A percentile compares a stretch with the other conserved stretches of the same genome.
phyloP scores from a whole-genome alignment of 176 grass and related monocot species.

The Coix lacrymajobi region DNA sequence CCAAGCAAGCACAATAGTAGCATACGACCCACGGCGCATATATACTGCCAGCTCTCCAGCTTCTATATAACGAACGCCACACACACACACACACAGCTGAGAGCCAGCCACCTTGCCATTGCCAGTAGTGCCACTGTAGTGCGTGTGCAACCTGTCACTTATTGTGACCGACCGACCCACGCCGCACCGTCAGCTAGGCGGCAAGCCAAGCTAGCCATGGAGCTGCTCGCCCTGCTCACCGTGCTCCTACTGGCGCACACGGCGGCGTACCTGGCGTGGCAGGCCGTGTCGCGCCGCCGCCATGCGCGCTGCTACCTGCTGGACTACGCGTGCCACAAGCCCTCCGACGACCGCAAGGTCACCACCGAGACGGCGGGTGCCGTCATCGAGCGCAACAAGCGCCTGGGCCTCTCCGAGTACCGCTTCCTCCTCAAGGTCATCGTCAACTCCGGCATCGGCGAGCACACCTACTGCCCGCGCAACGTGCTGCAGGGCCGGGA shows the following conservation, averaged over 20 bases:
- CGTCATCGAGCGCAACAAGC: constrained; percentile 73
- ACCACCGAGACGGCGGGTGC: constrained; percentile 45
- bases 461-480: constrained; percentile 69
- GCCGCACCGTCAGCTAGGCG: too few relatives aligned
- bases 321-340: constrained; percentile 80
- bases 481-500: constrained; percentile 73
- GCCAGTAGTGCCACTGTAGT: neutral
- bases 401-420: constrained; percentile 57
- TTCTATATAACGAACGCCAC: neutral
- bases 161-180: neutral
- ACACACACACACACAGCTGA: too few relatives aligned
- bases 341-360: constrained; percentile 57
- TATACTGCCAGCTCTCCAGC: neutral
- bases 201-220: constrained; percentile 43
- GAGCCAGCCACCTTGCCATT: neutral
- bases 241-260: constrained; percentile 37
- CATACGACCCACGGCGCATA: too few relatives aligned
- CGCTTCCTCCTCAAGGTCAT: constrained; percentile 84
- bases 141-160: neutral
- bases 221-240: constrained; percentile 29
- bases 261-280: constrained; percentile 27
- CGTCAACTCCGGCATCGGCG: constrained; percentile 86
- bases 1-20: too few relatives aligned
- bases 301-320: constrained; percentile 60
- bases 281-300: neutral